phyloP scores from a whole-genome alignment of 257 asterid genomes.

The Leonotis leonurus region DNA sequence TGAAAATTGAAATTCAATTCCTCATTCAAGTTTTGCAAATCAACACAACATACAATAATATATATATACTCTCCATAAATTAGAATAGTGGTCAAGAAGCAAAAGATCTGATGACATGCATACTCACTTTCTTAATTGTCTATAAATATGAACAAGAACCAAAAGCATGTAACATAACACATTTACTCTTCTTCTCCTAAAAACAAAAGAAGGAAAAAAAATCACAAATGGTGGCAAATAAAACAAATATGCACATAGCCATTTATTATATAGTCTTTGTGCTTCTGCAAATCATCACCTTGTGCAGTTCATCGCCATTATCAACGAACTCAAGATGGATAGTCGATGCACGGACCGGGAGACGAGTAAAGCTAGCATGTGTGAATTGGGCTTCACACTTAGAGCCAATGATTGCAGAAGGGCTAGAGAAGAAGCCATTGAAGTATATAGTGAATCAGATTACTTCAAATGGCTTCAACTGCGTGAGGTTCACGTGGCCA shows the following conservation, averaged over 20 bases:
- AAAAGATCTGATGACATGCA: too few relatives aligned
- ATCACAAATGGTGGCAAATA: background rate
- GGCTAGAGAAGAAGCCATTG: slow-evolving; percentile 49
- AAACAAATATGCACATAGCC: background rate
- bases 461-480: slow-evolving; percentile 44
- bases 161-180: too few relatives aligned
- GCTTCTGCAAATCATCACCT: background rate
- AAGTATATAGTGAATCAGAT: slow-evolving; percentile 19
- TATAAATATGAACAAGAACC: too few relatives aligned
- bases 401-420: slow-evolving; percentile 57
- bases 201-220: too few relatives aligned
- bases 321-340: slow-evolving; percentile 59
- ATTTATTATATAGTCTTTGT: background rate
- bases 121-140: too few relatives aligned
- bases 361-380: slow-evolving; percentile 52
- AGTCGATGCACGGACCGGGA: slow-evolving; percentile 27
- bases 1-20: too few relatives aligned
- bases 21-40: too few relatives aligned
- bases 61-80: too few relatives aligned
- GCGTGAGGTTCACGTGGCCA: slow-evolving; percentile 70
- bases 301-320: slow-evolving; percentile 30
- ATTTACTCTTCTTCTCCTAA: too few relatives aligned
- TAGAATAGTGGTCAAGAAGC: too few relatives aligned
- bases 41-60: too few relatives aligned
- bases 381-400: slow-evolving; percentile 51